phyloP scores from a whole-genome alignment of 78 protist species.

The Dictyostelium citrinum region DNA sequence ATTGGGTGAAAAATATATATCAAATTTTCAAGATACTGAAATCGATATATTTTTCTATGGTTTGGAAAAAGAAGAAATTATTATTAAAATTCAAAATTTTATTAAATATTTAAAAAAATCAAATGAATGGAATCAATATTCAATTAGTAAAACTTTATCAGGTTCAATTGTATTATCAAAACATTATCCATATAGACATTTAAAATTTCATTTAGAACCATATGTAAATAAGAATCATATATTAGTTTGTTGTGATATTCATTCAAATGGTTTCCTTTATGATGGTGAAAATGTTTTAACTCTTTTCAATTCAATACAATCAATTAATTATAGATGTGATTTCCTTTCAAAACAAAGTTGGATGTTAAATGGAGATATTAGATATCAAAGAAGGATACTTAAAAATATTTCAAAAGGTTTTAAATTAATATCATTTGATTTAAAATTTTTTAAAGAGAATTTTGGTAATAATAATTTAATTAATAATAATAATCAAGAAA shows the following conservation, averaged over 20 bases:
- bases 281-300: constrained; percentile 22
- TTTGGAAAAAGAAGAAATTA: not conserved
- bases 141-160: constrained; percentile 8
- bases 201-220: constrained; percentile 48
- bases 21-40: not conserved
- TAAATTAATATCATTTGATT: constrained; percentile 18
- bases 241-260: constrained; percentile 28
- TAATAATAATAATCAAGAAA: not conserved
- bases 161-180: not conserved
- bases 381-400: constrained; percentile 26
- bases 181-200: constrained; percentile 44
- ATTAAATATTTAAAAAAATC: not conserved
- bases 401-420: constrained; percentile 29
- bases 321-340: constrained; percentile 33
- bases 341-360: not conserved
- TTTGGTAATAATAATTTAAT: not conserved
- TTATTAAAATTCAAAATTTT: not conserved
- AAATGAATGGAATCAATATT: not conserved
- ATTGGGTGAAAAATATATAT: not conserved
- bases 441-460: not conserved
- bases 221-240: constrained; percentile 31
- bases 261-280: not conserved
- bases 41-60: constrained; percentile 27
- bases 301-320: constrained; percentile 14
- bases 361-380: constrained; percentile 61